Percentiles rank a stretch among this genome's conserved stretches.
Evolutionary conservation across 306 rosid genomes (phyloP).

Genomic region (Astragalus membranaceus): DNA sequence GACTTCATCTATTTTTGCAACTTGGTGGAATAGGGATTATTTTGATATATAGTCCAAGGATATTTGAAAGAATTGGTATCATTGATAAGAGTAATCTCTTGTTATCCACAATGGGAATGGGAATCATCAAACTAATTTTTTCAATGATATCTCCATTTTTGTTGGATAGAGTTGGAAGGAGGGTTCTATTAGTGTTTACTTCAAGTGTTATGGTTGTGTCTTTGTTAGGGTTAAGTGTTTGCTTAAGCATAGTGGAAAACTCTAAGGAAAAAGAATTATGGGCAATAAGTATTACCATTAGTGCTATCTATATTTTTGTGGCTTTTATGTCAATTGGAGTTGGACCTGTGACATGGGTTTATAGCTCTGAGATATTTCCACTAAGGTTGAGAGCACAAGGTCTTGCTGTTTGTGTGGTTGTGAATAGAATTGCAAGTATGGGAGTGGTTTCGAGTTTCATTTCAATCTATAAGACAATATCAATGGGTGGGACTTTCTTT

Average conservation of each 20-base stretch:
- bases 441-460: slow-evolving; percentile 40
- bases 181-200: slow-evolving; percentile 41
- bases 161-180: slow-evolving; percentile 34
- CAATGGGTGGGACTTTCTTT: slow-evolving; percentile 64
- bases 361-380: slow-evolving; percentile 72
- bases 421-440: slow-evolving; percentile 48
- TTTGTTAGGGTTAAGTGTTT: slow-evolving; percentile 28
- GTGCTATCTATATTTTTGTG: slow-evolving; percentile 31
- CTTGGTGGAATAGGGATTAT: slow-evolving; percentile 49
- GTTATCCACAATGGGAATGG: slow-evolving; percentile 59
- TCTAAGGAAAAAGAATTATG: slow-evolving; percentile 31
- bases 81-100: slow-evolving; percentile 36
- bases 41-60: slow-evolving; percentile 55
- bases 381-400: slow-evolving; percentile 67
- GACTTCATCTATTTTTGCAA: slow-evolving; percentile 55
- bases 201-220: slow-evolving; percentile 37
- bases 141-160: slow-evolving; percentile 36
- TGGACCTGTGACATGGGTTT: slow-evolving; percentile 75
- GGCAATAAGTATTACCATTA: slow-evolving; percentile 35
- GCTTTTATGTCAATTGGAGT: slow-evolving; percentile 53
- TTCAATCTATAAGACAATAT: slow-evolving; percentile 48
- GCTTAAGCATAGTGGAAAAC: slow-evolving; percentile 42
- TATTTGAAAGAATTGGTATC: slow-evolving; percentile 56
- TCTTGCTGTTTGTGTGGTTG: slow-evolving; percentile 41
- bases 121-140: slow-evolving; percentile 38